These are phyloP conservation scores for Xylaria nigripes DNA, from an alignment of 495 filamentous ascomycete species.

Conservation along the genomic window DNA sequence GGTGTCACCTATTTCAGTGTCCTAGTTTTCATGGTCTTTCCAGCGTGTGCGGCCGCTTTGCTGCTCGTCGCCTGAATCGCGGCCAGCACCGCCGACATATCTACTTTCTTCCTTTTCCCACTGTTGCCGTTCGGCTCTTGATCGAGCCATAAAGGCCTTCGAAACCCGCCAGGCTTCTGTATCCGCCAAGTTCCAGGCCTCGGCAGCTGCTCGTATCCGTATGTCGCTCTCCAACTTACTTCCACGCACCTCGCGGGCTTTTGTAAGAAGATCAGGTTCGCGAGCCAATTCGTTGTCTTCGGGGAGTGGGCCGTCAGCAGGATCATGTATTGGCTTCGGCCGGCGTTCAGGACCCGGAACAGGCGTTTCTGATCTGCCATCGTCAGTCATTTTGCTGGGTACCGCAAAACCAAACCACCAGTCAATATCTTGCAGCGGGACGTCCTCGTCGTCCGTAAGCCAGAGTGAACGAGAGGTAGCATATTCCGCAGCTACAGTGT, in stretches of 20 bases:
- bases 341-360: slow-evolving; percentile 36
- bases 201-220: slow-evolving; percentile 54
- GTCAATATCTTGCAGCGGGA: slow-evolving; percentile 57
- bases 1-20: slow-evolving; percentile 21
- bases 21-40: slow-evolving; percentile 21
- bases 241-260: slow-evolving; percentile 47
- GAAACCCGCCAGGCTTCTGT: slow-evolving; percentile 91
- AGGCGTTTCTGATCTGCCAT: slow-evolving; percentile 46
- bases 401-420: slow-evolving; percentile 86
- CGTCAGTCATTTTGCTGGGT: slow-evolving; percentile 45
- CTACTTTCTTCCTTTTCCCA: slow-evolving; percentile 66
- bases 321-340: slow-evolving; percentile 30
- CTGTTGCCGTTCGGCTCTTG: slow-evolving; percentile 49
- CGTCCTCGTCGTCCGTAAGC: slow-evolving; percentile 65
- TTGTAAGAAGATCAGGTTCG: slow-evolving; percentile 57
- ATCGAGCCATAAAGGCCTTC: slow-evolving; percentile 57
- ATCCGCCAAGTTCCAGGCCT: slow-evolving; percentile 91
- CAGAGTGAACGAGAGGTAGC: slow-evolving; percentile 56
- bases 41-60: slow-evolving; percentile 21
- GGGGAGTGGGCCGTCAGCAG: slow-evolving; percentile 40
- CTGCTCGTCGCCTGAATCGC: slow-evolving; percentile 22
- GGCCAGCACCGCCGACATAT: slow-evolving; percentile 50
- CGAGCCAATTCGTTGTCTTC: slow-evolving; percentile 40
- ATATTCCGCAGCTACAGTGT: slow-evolving; percentile 61
- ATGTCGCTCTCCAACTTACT: slow-evolving; percentile 29